A percentile compares a stretch with the other conserved stretches of the same genome.
These are phyloP conservation scores for Prunus mira DNA, from an alignment of 306 rosid species.

Conservation along the genomic window DNA sequence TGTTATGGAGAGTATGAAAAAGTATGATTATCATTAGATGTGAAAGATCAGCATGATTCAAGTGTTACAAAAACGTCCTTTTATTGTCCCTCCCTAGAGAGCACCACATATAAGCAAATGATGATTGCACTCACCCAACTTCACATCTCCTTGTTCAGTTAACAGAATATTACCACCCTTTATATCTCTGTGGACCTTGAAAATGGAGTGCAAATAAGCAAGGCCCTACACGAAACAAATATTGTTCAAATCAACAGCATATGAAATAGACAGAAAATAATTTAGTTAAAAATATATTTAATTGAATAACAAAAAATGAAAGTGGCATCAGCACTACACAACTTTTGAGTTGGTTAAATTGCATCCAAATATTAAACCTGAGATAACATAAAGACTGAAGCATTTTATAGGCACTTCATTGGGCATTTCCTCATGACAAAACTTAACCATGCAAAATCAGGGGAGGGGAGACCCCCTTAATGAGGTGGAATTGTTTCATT, in stretches of 20 bases:
- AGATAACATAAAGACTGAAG: neutral
- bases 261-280: constrained; percentile 4
- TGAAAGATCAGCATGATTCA: neutral
- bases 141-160: constrained; percentile 99
- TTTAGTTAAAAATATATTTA: neutral
- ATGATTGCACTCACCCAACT: constrained; percentile 71
- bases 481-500: neutral
- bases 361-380: neutral
- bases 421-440: neutral
- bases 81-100: neutral
- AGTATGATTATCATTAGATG: neutral
- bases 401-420: neutral
- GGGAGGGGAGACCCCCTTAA: neutral
- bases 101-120: neutral
- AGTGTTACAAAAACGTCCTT: neutral
- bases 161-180: constrained; percentile 96
- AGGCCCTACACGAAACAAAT: constrained; percentile 63
- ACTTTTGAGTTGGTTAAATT: neutral
- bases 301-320: neutral
- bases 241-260: constrained; percentile 10
- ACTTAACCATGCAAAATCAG: constrained; percentile 12
- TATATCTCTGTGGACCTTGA: constrained; percentile 96
- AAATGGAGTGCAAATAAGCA: constrained; percentile 92
- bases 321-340: neutral
- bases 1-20: neutral